Conservation (phyloP, 495 filamentous ascomycete species). For the Aspergillus ellipticus region DNA sequence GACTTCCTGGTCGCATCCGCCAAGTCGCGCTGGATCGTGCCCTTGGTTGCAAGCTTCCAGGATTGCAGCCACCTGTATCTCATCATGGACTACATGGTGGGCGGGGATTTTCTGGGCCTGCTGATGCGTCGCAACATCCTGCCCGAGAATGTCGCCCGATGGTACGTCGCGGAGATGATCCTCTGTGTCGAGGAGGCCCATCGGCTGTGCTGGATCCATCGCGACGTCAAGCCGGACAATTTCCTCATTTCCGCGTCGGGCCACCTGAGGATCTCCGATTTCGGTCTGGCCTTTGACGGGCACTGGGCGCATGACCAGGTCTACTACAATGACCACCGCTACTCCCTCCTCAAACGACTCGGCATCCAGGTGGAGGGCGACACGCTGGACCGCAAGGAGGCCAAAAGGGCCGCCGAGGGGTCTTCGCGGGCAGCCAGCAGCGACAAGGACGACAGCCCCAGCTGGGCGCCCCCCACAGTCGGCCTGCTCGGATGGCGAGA, state of each 20-base stretch:
- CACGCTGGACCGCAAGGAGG: slow-evolving; percentile 58
- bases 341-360: slow-evolving; percentile 69
- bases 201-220: slow-evolving; percentile 81
- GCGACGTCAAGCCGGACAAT: slow-evolving; percentile 95
- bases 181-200: slow-evolving; percentile 92
- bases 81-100: slow-evolving; percentile 97
- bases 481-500: slow-evolving; percentile 74
- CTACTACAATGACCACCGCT: slow-evolving; percentile 79
- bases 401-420: slow-evolving; percentile 32
- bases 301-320: slow-evolving; percentile 88
- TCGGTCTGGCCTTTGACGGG: slow-evolving; percentile 90
- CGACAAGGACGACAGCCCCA: slow-evolving; percentile 12
- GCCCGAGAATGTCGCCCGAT: slow-evolving; percentile 70
- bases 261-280: slow-evolving; percentile 93
- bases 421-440: slow-evolving; percentile 1
- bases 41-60: slow-evolving; percentile 84
- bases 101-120: slow-evolving; percentile 85
- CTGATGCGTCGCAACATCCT: slow-evolving; percentile 79
- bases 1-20: slow-evolving; percentile 87
- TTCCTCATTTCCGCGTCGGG: slow-evolving; percentile 85
- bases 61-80: slow-evolving; percentile 80
- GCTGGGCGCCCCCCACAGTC: slow-evolving; percentile 16
- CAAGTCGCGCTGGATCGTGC: slow-evolving; percentile 81
- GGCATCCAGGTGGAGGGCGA: slow-evolving; percentile 76
- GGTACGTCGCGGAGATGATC: slow-evolving; percentile 94